These are phyloP conservation scores for Solanum okadae DNA, from an alignment of 257 asterid species.

Conservation along the genomic window DNA sequence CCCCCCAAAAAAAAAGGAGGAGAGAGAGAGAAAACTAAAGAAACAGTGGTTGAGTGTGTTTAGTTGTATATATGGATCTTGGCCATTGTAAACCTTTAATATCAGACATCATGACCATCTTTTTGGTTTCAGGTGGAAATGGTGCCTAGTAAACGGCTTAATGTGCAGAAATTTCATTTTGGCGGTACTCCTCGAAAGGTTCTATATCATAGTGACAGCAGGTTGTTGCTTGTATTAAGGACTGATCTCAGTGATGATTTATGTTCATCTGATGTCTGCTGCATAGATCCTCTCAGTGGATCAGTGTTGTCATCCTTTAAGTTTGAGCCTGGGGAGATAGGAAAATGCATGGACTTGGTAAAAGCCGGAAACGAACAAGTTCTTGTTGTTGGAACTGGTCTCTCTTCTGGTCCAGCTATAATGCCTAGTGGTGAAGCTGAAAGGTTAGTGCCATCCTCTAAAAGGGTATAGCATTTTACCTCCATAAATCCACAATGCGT, in stretches of 20 bases:
- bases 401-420: conserved; percentile 81
- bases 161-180: conserved; percentile 87
- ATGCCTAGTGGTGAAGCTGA: conserved; percentile 99
- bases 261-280: conserved; percentile 81
- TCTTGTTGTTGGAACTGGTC: conserved; percentile 89
- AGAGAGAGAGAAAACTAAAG: neutral
- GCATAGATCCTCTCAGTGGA: conserved; percentile 90
- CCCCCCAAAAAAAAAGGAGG: neutral
- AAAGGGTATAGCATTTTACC: neutral
- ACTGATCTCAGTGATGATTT: conserved; percentile 67
- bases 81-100: neutral
- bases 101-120: neutral
- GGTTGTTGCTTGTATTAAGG: conserved; percentile 76
- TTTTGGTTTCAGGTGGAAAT: conserved; percentile 67
- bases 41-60: neutral
- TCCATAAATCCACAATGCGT: neutral
- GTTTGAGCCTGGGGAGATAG: conserved; percentile 87
- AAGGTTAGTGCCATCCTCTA: conserved; percentile 31
- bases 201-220: conserved; percentile 73
- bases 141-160: conserved; percentile 97
- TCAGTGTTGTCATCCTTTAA: conserved; percentile 63
- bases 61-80: neutral
- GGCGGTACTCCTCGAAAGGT: conserved; percentile 98
- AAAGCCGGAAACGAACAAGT: conserved; percentile 70
- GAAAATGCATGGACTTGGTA: conserved; percentile 93